Base-by-base conservation (phyloP, 768 basidiomycete genomes). In the Myochromella boudieri region DNA sequence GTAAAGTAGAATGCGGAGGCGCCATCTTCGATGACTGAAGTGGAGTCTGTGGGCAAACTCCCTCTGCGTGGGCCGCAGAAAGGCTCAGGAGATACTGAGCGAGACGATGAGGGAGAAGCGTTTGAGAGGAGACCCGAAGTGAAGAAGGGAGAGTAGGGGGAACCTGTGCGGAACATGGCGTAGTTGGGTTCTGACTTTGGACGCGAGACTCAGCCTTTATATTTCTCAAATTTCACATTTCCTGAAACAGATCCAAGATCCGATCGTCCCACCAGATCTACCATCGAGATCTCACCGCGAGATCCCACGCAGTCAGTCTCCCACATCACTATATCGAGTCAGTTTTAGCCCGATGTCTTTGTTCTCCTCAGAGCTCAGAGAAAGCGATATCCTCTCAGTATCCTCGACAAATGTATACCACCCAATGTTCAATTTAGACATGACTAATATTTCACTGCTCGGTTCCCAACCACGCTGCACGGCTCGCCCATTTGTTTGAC, bases 101-200 rank as follows among this genome's bases (percentile, higher is more conserved):
- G 45, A 14, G 50, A 46, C 26, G 58, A 44, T 27, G 40, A 39
- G 8, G 57, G 52, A 15, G 62, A 45, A 18, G 56, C 46, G 27
- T 71, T 69, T 11, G 73, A 72, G 28, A 81, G 66, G 29, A 82
- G 70, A 33, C 82, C 83, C 3, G 75, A 77, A 3, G 78, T 85
- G 76, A 85, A 85, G 65, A 85, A 78, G 33, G 80, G 74, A 0
- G 81, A 82, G 54, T 85, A 84, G 48, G 68, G 75, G 17, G 72
- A 77, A 64, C 69, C 60, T n/a, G 67, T 59, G 56, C 54, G 54
- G 60, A 71, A 70, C 69, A 72, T 70, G 52, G 48, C 53, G 34
- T 38, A 17, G 36, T 53, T 48, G 37, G 40, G 33, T 11, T 25
- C 17, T 49, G 46, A n/a, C 38, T 20, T n/a, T n/a, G n/a, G 37